Conservation (phyloP, 1,284 basidiomycete species). For the Cerrena zonata region DNA sequence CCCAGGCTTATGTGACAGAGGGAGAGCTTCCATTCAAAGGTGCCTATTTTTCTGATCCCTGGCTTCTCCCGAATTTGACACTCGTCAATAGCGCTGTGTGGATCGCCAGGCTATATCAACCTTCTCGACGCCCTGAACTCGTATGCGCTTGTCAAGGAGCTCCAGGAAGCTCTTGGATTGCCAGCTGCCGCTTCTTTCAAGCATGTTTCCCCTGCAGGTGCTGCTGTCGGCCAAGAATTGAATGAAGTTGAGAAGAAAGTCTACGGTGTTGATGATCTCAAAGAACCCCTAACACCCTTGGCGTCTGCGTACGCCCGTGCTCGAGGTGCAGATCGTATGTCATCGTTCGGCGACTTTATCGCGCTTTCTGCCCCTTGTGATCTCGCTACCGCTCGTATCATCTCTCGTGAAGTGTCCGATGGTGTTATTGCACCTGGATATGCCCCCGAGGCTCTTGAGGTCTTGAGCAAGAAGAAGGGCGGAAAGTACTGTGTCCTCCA, state of each 20-base stretch:
- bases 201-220: conserved; percentile 97
- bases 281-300: conserved; percentile 81
- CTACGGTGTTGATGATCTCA: conserved; percentile 94
- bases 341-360: conserved; percentile 98
- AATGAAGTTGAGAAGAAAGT: conserved; percentile 86
- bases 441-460: conserved; percentile 80
- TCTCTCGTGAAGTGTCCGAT: conserved; percentile 96
- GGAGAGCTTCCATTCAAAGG: conserved; percentile 93
- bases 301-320: conserved; percentile 95
- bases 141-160: conserved; percentile 92
- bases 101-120: conserved; percentile 98
- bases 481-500: conserved; percentile 98
- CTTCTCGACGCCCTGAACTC: conserved; percentile 97
- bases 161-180: conserved; percentile 78
- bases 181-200: conserved; percentile 99
- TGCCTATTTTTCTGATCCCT: conserved; percentile 26
- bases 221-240: conserved; percentile 85
- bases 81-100: conserved; percentile 65
- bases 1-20: conserved; percentile 89
- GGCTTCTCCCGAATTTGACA: background rate
- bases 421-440: conserved; percentile 97
- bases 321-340: conserved; percentile 97
- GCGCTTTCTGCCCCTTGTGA: conserved; percentile 91
- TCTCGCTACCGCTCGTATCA: conserved; percentile 89
- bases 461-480: conserved; percentile 93